Conservation (phyloP, 768 basidiomycete genomes). For the Boletus rubroflammeus region DNA sequence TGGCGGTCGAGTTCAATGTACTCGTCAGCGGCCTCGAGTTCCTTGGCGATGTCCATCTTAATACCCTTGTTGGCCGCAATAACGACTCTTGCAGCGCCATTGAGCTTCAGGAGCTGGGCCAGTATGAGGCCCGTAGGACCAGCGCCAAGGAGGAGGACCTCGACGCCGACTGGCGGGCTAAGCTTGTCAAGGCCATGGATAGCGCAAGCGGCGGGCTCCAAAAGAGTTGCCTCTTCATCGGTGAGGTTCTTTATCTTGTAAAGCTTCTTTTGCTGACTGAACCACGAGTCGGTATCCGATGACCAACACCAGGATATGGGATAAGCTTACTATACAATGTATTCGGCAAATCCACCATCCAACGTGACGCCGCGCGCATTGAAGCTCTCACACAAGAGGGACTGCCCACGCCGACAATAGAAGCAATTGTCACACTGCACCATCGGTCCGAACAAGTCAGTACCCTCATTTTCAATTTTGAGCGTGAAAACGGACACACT, state of each 20-base stretch:
- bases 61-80: slow-evolving; percentile 89
- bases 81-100: slow-evolving; percentile 76
- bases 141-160: slow-evolving; percentile 84
- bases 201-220: slow-evolving; percentile 89
- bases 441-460: slow-evolving; percentile 1
- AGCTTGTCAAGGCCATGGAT: slow-evolving; percentile 91
- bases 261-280: slow-evolving; percentile 66
- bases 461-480: not conserved
- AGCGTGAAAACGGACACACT: slow-evolving; percentile 24
- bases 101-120: slow-evolving; percentile 82
- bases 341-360: slow-evolving; percentile 88
- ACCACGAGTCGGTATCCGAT: not conserved
- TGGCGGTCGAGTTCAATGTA: slow-evolving; percentile 82
- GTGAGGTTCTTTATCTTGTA: slow-evolving; percentile 87
- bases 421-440: slow-evolving; percentile 78
- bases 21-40: slow-evolving; percentile 76
- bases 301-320: not conserved
- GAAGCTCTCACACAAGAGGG: slow-evolving; percentile 83
- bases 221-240: slow-evolving; percentile 82
- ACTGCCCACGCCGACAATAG: slow-evolving; percentile 82
- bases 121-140: slow-evolving; percentile 91
- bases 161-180: slow-evolving; percentile 74
- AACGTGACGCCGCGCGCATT: slow-evolving; percentile 73
- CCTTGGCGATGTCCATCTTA: slow-evolving; percentile 83
- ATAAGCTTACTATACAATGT: slow-evolving; percentile 69